Base-by-base conservation (phyloP, 192 early-diverging fungal species). In the Ambispora gerdemannii region DNA sequence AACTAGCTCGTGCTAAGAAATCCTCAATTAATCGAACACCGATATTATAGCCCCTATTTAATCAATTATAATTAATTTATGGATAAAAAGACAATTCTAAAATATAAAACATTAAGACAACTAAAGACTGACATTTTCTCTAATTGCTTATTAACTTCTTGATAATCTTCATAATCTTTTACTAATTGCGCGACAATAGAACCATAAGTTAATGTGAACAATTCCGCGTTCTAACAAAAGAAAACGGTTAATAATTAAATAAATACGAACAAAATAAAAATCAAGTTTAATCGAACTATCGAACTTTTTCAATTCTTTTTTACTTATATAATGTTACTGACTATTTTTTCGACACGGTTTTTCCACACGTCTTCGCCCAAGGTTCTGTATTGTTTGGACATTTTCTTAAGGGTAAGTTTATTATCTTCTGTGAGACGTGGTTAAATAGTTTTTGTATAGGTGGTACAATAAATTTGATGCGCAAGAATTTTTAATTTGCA, bases 21-120 rank as follows among this genome's bases (percentile, higher is more conserved):
- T 99, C 97, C 71, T 99, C 97, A 71, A 98, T 94, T 61, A 99
- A 78, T 2, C 95, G 87, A 30, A 87, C 84, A 25, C 97, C 97
- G 64, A 99, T 99, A 74, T 95, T 98, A 78, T 99, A 98, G 30
- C 97, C 97, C 92, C 92, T 93, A n/a, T n/a, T n/a, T n/a, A n/a
- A n/a, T n/a, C n/a, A n/a, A n/a, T n/a, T n/a, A n/a, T n/a, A n/a
- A n/a, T n/a, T n/a, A n/a, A n/a, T n/a, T n/a, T n/a, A n/a, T n/a
- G n/a, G n/a, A n/a, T n/a, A n/a, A n/a, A n/a, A n/a, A n/a, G n/a
- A n/a, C n/a, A n/a, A n/a, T n/a, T n/a, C n/a, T n/a, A n/a, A n/a
- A n/a, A n/a, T n/a, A n/a, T n/a, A n/a, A n/a, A n/a, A n/a, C n/a
- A n/a, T n/a, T n/a, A 25, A 61, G 7, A 63, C 1, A 33, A 28